These are phyloP conservation scores for Diplosphaera chodatii DNA, from an alignment of 139 green algal genomes.

Conservation along the genomic window DNA sequence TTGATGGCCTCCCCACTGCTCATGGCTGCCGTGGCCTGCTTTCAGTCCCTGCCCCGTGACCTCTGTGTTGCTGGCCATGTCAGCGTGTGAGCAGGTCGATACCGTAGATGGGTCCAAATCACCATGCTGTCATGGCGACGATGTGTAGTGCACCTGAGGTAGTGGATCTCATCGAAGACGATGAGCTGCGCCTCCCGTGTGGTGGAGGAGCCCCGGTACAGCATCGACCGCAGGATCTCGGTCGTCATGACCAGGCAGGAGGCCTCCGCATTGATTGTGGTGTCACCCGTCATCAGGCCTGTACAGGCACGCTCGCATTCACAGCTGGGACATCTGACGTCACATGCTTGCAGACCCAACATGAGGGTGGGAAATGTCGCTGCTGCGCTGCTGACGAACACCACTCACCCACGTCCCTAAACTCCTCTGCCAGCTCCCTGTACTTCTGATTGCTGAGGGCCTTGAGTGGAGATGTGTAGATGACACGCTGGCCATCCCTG, in stretches of 20 bases:
- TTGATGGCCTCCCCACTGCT: no score
- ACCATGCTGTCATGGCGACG: not conserved
- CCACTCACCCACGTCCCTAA: constrained; percentile 48
- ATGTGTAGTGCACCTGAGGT: constrained; percentile 15
- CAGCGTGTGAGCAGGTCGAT: no score
- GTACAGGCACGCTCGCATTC: no score
- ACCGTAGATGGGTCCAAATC: no score
- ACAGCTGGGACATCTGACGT: no score
- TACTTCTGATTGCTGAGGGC: constrained; percentile 85
- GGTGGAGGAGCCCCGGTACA: constrained; percentile 69
- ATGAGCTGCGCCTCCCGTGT: constrained; percentile 54
- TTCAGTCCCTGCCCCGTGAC: no score
- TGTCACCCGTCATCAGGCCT: constrained; percentile 75
- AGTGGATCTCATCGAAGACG: constrained; percentile 57
- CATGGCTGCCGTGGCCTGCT: no score
- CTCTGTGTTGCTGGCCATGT: no score
- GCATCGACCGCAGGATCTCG: constrained; percentile 80
- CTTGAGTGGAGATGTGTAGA: constrained; percentile 87
- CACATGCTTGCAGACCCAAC: no score
- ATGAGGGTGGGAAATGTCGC: no score
- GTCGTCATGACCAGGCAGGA: constrained; percentile 85
- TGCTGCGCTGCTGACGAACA: no score
- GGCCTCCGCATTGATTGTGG: constrained; percentile 74
- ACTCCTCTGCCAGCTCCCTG: constrained; percentile 67
- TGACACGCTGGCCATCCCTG: constrained; percentile 50